These are phyloP conservation scores for Podochytrium sp. DNA, from an alignment of 192 early-diverging fungal species.

Conservation along the genomic window DNA sequence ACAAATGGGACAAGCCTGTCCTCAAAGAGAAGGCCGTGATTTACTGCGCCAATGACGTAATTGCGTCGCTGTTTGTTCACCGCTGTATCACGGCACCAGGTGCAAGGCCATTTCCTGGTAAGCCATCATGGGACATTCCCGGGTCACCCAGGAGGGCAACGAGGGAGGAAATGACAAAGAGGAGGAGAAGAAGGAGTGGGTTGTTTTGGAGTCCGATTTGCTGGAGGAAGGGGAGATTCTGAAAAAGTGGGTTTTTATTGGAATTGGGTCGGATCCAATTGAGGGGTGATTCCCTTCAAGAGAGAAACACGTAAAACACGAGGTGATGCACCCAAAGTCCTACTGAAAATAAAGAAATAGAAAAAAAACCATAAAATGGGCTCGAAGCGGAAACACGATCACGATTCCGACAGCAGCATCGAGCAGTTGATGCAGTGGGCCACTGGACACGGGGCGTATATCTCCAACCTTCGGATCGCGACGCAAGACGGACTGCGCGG, in stretches of 20 bases:
- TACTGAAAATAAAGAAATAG: background rate
- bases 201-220: slow-evolving; percentile 13
- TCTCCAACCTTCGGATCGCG: slow-evolving; percentile 24
- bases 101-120: too few species aligned
- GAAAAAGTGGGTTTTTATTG: background rate
- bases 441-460: slow-evolving; percentile 15
- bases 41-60: too few species aligned
- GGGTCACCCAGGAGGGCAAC: too few species aligned
- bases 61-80: too few species aligned
- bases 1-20: too few species aligned
- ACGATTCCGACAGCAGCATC: background rate
- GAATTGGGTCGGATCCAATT: background rate
- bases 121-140: too few species aligned
- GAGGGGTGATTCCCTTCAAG: background rate
- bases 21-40: too few species aligned
- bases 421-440: slow-evolving; percentile 29
- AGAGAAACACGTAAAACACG: background rate
- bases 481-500: background rate
- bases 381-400: background rate
- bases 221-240: background rate
- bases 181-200: too few species aligned
- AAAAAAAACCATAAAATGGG: background rate
- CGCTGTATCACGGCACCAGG: too few species aligned
- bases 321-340: background rate
- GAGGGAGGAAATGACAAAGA: too few species aligned